Conservation (phyloP, 2,329 filamentous ascomycete species). For the Alternaria angustiovoidea region DNA sequence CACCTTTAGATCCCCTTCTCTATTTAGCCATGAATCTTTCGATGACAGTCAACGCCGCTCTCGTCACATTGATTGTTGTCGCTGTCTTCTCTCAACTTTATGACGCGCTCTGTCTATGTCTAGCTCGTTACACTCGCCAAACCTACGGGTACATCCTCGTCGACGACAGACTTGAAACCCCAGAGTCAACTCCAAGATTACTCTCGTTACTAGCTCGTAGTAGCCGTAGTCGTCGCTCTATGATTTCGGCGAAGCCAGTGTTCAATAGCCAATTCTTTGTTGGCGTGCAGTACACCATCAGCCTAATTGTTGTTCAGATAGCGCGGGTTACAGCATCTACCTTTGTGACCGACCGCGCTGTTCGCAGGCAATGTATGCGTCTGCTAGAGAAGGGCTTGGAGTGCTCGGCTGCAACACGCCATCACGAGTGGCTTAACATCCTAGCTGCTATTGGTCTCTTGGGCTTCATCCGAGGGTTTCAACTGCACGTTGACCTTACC, state of each 20-base stretch:
- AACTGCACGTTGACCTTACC: slow-evolving; percentile 4
- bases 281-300: not conserved
- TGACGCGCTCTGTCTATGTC: not conserved
- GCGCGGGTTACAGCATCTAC: not conserved
- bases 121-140: not conserved
- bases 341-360: not conserved
- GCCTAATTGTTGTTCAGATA: not conserved
- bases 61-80: slow-evolving; percentile 6
- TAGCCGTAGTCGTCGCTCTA: not conserved
- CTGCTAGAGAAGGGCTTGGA: not conserved
- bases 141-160: not conserved
- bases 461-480: not conserved
- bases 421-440: not conserved
- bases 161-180: not conserved
- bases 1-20: slow-evolving; percentile 1
- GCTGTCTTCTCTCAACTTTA: not conserved
- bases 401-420: not conserved
- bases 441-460: slow-evolving; percentile 1
- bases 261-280: not conserved
- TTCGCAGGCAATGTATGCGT: not conserved
- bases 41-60: slow-evolving; percentile 1
- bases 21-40: not conserved
- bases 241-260: not conserved
- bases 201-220: not conserved
- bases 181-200: not conserved